phyloP scores from a whole-genome alignment of 768 basidiomycete species.

The Pisolithus tinctorius region DNA sequence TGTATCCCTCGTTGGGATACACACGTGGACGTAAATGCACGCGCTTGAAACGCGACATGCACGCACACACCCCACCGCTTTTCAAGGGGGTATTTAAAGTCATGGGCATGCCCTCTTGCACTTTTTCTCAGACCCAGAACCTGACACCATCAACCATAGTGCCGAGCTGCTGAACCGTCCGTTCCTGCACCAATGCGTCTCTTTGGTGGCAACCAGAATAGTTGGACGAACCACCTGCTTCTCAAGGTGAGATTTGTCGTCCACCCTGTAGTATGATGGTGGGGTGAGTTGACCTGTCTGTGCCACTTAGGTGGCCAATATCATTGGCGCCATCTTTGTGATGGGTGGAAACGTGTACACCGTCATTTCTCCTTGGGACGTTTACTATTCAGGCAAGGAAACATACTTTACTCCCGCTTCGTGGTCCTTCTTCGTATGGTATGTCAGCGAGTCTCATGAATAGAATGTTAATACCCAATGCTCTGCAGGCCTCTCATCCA shows the following conservation, averaged over 20 bases:
- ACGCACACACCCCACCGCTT: slow-evolving; percentile 15
- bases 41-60: slow-evolving; percentile 20
- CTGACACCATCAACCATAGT: slow-evolving; percentile 1
- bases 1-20: not conserved
- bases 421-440: slow-evolving; percentile 61
- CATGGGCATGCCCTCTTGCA: slow-evolving; percentile 5
- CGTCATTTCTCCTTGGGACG: slow-evolving; percentile 45
- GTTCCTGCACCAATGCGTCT: slow-evolving; percentile 16
- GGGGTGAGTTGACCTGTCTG: slow-evolving; percentile 3
- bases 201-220: slow-evolving; percentile 20
- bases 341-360: slow-evolving; percentile 58
- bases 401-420: slow-evolving; percentile 65
- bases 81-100: slow-evolving; percentile 21
- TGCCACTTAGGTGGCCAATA: slow-evolving; percentile 41
- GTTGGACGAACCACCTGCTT: slow-evolving; percentile 43
- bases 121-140: slow-evolving; percentile 9
- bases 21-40: slow-evolving; percentile 18
- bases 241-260: slow-evolving; percentile 40
- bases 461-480: not conserved
- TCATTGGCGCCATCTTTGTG: slow-evolving; percentile 48
- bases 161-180: not conserved
- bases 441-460: slow-evolving; percentile 8
- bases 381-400: slow-evolving; percentile 43
- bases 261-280: not conserved
- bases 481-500: slow-evolving; percentile 51